Conservation (phyloP, 2,329 filamentous ascomycete genomes). For the Fusarium torreyae region DNA sequence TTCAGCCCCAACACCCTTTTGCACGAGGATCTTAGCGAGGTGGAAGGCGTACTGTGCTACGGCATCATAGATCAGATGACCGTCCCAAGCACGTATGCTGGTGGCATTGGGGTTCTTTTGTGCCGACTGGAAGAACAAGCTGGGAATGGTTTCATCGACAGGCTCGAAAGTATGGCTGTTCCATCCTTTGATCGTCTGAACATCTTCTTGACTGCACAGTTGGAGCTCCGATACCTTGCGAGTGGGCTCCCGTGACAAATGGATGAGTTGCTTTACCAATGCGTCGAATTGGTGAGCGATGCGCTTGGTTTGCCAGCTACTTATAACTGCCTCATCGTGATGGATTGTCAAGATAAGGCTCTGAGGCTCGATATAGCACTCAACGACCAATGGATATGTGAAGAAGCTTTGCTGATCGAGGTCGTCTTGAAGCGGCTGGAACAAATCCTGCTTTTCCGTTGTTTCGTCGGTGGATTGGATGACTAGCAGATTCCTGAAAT, state of each 20-base stretch:
- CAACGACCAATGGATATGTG: constrained; percentile 46
- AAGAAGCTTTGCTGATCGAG: constrained; percentile 34
- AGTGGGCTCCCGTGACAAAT: constrained; percentile 5
- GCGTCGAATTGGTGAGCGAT: constrained; percentile 39
- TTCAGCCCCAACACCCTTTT: constrained; percentile 10
- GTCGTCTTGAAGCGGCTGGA: constrained; percentile 24
- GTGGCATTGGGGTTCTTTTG: not conserved
- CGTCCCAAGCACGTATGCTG: constrained; percentile 42
- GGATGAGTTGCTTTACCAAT: constrained; percentile 34
- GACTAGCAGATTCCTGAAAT: constrained; percentile 52
- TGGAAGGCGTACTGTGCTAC: constrained; percentile 15
- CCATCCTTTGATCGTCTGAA: constrained; percentile 34
- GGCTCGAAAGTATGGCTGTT: not conserved
- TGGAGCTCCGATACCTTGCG: constrained; percentile 30
- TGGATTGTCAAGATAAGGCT: constrained; percentile 28
- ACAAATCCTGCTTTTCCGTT: not conserved
- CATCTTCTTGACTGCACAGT: constrained; percentile 23
- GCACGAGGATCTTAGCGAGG: constrained; percentile 14
- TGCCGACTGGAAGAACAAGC: constrained; percentile 25
- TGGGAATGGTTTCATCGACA: not conserved
- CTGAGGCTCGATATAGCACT: constrained; percentile 32
- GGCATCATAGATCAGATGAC: constrained; percentile 32
- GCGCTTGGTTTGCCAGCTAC: constrained; percentile 27
- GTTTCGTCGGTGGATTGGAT: constrained; percentile 42
- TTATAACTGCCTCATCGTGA: constrained; percentile 23